Conservation (phyloP, 2,329 filamentous ascomycete genomes). For the Aureobasidium sp. region DNA sequence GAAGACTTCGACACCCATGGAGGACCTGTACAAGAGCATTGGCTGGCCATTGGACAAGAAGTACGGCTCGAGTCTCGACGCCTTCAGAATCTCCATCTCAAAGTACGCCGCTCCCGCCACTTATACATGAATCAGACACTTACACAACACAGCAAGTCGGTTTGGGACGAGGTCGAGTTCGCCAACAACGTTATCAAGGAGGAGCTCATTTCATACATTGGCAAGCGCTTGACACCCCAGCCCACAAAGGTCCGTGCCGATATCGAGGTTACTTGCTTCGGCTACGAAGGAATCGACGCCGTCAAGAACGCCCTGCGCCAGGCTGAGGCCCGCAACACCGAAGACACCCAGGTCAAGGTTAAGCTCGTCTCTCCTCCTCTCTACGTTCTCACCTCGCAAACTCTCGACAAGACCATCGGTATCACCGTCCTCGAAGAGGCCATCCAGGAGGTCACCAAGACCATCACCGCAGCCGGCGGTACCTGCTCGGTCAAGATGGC, state of each 20-base stretch:
- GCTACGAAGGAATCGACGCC: conserved; percentile 96
- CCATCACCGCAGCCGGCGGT: conserved; percentile 71
- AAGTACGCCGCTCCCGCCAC: conserved; percentile 1
- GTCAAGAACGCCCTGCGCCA: conserved; percentile 88
- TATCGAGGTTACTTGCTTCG: conserved; percentile 84
- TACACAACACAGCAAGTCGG: conserved; percentile 64
- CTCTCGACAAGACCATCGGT: conserved; percentile 82
- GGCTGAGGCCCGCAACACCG: conserved; percentile 87
- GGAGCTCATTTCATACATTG: conserved; percentile 90
- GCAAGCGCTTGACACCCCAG: conserved; percentile 93
- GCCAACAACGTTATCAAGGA: conserved; percentile 76
- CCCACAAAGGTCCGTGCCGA: conserved; percentile 99
- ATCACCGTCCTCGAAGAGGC: conserved; percentile 81
- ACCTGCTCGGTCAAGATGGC: conserved; percentile 92
- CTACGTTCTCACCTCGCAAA: conserved; percentile 93
- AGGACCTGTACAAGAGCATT: conserved; percentile 88
- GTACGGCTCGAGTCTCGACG: conserved; percentile 71
- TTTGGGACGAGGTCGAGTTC: conserved; percentile 91
- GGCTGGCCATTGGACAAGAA: conserved; percentile 97
- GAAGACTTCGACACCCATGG: conserved; percentile 91
- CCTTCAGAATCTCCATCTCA: conserved; percentile 98
- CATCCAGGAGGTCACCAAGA: conserved; percentile 76
- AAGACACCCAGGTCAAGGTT: conserved; percentile 93
- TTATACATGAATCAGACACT: not conserved
- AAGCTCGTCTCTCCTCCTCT: conserved; percentile 96